Evolutionary conservation across 2,329 filamentous ascomycete genomes (phyloP).

Genomic region (Hansfordia pulvinata): DNA sequence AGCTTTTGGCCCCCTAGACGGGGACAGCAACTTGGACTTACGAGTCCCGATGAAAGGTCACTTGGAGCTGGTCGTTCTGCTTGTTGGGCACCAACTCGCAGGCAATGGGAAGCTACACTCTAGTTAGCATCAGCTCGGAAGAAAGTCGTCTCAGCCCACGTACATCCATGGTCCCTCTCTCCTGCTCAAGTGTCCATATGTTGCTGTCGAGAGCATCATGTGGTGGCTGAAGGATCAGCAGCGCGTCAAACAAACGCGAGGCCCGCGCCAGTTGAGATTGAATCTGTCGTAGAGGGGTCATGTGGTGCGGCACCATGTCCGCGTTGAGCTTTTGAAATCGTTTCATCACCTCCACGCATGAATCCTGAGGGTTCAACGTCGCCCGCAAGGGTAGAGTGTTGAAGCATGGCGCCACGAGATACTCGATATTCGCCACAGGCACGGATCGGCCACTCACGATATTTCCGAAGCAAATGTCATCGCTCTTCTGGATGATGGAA

Average conservation of each 20-base stretch:
- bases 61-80: slow-evolving; percentile 32
- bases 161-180: slow-evolving; percentile 55
- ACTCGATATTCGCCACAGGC: slow-evolving; percentile 50
- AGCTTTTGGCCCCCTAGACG: slow-evolving; percentile 2
- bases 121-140: slow-evolving; percentile 6
- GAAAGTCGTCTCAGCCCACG: slow-evolving; percentile 10
- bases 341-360: slow-evolving; percentile 43
- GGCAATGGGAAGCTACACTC: slow-evolving; percentile 50
- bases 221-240: slow-evolving; percentile 65
- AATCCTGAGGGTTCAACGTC: slow-evolving; percentile 29
- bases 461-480: slow-evolving; percentile 77
- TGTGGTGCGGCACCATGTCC: slow-evolving; percentile 52
- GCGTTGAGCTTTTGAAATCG: slow-evolving; percentile 48
- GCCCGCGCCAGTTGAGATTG: slow-evolving; percentile 36
- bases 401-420: slow-evolving; percentile 79
- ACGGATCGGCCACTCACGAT: slow-evolving; percentile 68
- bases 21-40: slow-evolving; percentile 13
- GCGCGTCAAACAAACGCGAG: slow-evolving; percentile 58
- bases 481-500: slow-evolving; percentile 33
- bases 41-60: slow-evolving; percentile 51
- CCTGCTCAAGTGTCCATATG: slow-evolving; percentile 43
- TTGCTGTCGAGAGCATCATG: slow-evolving; percentile 37
- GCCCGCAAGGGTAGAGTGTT: slow-evolving; percentile 70
- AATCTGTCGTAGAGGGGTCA: slow-evolving; percentile 61
- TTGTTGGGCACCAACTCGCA: slow-evolving; percentile 55